These are phyloP conservation scores for Diplodia sapinea DNA, from an alignment of 2,329 filamentous ascomycete genomes.

Conservation along the genomic window DNA sequence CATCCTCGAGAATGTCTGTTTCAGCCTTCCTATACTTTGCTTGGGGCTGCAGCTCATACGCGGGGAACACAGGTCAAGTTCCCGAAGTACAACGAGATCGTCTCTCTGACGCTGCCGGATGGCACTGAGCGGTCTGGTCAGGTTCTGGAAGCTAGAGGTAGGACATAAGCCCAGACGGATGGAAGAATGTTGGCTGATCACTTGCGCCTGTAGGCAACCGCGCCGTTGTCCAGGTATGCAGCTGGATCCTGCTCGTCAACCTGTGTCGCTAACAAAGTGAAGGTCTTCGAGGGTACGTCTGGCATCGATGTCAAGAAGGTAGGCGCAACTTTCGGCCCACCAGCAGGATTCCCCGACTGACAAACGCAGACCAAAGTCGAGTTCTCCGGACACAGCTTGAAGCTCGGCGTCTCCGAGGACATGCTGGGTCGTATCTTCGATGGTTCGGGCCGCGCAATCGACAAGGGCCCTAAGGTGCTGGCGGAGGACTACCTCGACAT, in stretches of 20 bases:
- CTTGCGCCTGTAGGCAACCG: slow-evolving; percentile 70
- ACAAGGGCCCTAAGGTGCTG: slow-evolving; percentile 97
- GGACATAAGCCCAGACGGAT: slow-evolving; percentile 35
- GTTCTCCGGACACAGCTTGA: slow-evolving; percentile 95
- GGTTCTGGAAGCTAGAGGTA: slow-evolving; percentile 96
- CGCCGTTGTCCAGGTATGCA: slow-evolving; percentile 86
- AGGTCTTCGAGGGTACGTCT: slow-evolving; percentile 97
- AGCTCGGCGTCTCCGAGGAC: slow-evolving; percentile 98
- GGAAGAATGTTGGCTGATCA: slow-evolving; percentile 8
- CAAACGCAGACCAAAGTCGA: slow-evolving; percentile 83
- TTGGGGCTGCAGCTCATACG: slow-evolving; percentile 37
- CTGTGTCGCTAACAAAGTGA: slow-evolving; percentile 36
- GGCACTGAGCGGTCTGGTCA: slow-evolving; percentile 92
- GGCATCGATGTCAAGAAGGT: slow-evolving; percentile 99
- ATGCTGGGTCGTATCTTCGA: slow-evolving; percentile 99
- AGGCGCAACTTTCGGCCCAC: slow-evolving; percentile 32
- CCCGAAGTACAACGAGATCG: slow-evolving; percentile 96
- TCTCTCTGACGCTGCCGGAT: slow-evolving; percentile 93
- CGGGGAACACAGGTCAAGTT: slow-evolving; percentile 79
- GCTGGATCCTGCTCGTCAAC: not conserved
- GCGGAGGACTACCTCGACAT: slow-evolving; percentile 99
- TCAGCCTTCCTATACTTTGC: slow-evolving; percentile 29
- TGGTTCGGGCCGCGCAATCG: slow-evolving; percentile 95
- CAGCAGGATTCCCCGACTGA: slow-evolving; percentile 37
- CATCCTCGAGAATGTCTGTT: slow-evolving; percentile 89